These are phyloP conservation scores for Oidiodendron maius DNA, from an alignment of 495 filamentous ascomycete species.

Conservation along the genomic window DNA sequence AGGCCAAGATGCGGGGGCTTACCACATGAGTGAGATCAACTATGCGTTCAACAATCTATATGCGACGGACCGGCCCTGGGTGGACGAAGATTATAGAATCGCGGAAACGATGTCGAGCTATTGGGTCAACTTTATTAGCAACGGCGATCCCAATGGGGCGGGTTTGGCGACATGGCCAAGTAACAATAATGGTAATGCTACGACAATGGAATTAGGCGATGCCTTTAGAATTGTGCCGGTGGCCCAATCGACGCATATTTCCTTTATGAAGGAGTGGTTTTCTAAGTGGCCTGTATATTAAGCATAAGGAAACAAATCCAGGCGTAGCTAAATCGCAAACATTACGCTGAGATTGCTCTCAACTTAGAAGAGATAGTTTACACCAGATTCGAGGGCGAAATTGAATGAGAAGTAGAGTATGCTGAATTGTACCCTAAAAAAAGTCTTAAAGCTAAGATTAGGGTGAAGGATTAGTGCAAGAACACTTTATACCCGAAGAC, in stretches of 20 bases:
- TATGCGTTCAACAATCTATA: constrained; percentile 6
- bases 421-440: too few relatives aligned
- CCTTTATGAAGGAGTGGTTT: constrained; percentile 7
- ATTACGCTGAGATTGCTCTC: too few relatives aligned
- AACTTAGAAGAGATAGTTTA: too few relatives aligned
- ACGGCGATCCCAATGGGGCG: constrained; percentile 1
- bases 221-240: background rate
- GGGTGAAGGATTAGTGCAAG: too few relatives aligned
- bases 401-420: too few relatives aligned
- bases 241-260: background rate
- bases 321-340: too few relatives aligned
- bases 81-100: background rate
- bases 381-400: too few relatives aligned
- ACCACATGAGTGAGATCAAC: constrained; percentile 9
- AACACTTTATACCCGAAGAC: too few relatives aligned
- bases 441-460: too few relatives aligned
- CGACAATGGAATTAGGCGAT: constrained; percentile 4
- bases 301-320: too few relatives aligned
- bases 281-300: constrained; percentile 6
- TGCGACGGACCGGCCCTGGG: background rate
- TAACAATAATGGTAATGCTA: background rate
- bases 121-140: constrained; percentile 5
- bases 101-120: constrained; percentile 5
- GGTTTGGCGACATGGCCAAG: background rate
- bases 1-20: background rate